Conservation (phyloP, 2,329 filamentous ascomycete species). For the Aspergillus udagawae region DNA sequence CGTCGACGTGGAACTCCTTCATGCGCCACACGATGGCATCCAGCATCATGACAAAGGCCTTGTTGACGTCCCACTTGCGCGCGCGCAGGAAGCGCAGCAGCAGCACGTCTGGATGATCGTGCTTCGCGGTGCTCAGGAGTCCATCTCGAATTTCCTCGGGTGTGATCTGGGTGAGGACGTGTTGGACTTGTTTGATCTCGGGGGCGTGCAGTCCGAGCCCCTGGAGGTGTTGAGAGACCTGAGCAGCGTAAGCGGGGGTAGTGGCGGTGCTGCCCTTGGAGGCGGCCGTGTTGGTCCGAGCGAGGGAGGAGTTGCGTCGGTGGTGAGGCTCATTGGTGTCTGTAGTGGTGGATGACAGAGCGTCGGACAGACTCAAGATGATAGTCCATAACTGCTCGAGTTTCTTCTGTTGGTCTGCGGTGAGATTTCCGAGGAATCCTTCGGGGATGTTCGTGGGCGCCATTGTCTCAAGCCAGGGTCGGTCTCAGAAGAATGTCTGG, state of each 20-base stretch:
- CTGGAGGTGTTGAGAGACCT: slow-evolving; percentile 16
- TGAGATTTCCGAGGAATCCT: slow-evolving; percentile 83
- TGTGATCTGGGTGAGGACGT: slow-evolving; percentile 67
- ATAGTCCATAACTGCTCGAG: slow-evolving; percentile 79
- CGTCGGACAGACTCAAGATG: slow-evolving; percentile 52
- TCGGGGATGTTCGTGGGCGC: slow-evolving; percentile 6
- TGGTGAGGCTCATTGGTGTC: slow-evolving; percentile 41
- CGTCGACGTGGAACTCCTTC: slow-evolving; percentile 77
- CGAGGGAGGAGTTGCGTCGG: slow-evolving; percentile 34
- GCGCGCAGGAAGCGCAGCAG: slow-evolving; percentile 76
- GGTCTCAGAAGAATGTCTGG: neutral
- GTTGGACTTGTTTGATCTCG: slow-evolving; percentile 72
- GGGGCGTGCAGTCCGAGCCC: slow-evolving; percentile 16
- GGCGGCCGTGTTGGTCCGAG: slow-evolving; percentile 31
- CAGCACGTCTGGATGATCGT: slow-evolving; percentile 84
- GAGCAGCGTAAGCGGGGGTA: slow-evolving; percentile 15
- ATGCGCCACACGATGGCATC: slow-evolving; percentile 86
- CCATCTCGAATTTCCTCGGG: slow-evolving; percentile 73
- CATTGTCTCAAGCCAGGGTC: slow-evolving; percentile 4
- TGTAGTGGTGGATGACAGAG: slow-evolving; percentile 55
- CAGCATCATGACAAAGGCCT: slow-evolving; percentile 85
- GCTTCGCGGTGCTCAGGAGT: slow-evolving; percentile 87
- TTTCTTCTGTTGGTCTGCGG: slow-evolving; percentile 78
- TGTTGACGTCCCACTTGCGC: slow-evolving; percentile 88
- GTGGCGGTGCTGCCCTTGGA: slow-evolving; percentile 62